Evolutionary conservation across 176 grass and related monocot genomes (phyloP).

Genomic region (Bromus sterilis): DNA sequence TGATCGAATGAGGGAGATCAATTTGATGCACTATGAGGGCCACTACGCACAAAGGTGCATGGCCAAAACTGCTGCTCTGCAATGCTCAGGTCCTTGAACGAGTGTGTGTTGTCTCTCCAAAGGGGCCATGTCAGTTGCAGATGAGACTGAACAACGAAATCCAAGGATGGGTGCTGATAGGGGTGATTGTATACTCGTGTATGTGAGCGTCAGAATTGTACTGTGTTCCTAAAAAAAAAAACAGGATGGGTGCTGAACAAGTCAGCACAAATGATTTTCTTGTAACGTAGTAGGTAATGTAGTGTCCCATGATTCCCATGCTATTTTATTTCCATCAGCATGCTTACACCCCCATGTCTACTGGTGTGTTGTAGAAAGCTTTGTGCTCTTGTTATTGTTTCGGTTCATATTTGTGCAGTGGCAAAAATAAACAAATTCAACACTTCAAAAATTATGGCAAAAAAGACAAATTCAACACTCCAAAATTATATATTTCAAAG

Average conservation of each 20-base stretch:
- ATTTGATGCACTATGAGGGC: not conserved
- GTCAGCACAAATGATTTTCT: not conserved
- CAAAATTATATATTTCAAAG: no score
- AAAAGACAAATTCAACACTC: no score
- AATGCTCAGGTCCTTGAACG: not conserved
- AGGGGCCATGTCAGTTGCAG: not conserved
- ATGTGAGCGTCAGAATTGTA: no score
- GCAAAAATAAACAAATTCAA: no score
- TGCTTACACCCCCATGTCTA: no score
- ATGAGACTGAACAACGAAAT: not conserved
- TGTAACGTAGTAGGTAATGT: not conserved
- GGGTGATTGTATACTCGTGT: no score
- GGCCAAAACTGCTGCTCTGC: not conserved
- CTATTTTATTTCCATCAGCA: not conserved
- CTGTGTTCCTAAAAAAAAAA: no score
- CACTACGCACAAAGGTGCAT: not conserved
- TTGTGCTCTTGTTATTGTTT: no score
- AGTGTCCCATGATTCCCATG: not conserved
- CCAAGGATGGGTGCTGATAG: not conserved
- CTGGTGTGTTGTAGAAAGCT: no score
- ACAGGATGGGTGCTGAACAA: not conserved
- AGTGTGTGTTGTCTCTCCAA: not conserved
- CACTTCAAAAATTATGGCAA: no score
- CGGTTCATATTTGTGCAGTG: no score
- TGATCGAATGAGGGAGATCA: not conserved